Percentiles rank a stretch among this genome's conserved stretches.
phyloP scores from a whole-genome alignment of 75 land plant genomes.

The Cunninghamia lanceolata region DNA sequence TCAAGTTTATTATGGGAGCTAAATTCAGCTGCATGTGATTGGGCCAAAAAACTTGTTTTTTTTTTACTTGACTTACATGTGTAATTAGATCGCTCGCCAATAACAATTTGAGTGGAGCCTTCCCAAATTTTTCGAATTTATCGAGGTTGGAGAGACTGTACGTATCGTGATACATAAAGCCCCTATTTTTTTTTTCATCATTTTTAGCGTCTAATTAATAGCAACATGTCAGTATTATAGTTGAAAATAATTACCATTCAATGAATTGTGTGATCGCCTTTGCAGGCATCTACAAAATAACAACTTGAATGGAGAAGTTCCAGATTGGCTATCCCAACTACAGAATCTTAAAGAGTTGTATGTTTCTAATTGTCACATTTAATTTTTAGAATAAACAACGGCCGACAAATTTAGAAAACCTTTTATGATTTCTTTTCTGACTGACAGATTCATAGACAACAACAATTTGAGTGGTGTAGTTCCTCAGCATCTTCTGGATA shows the following conservation, averaged over 20 bases:
- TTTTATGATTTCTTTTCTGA: not conserved
- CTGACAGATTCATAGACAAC: not conserved
- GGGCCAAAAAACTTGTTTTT: not conserved
- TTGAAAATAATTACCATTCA: not conserved
- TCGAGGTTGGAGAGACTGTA: not conserved
- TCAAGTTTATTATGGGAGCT: no score
- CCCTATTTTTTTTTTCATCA: no score
- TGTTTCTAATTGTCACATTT: not conserved
- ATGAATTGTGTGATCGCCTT: not conserved
- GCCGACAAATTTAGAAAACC: not conserved
- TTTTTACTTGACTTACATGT: slow-evolving; percentile 20
- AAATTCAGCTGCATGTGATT: no score
- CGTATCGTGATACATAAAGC: not conserved
- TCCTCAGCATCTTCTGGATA: not conserved
- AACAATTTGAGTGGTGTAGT: not conserved
- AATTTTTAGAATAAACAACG: no score
- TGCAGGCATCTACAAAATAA: slow-evolving; percentile 9
- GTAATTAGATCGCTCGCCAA: not conserved
- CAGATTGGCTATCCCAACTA: not conserved
- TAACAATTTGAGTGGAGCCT: not conserved
- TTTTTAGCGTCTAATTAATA: not conserved
- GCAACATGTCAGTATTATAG: not conserved
- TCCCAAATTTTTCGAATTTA: not conserved
- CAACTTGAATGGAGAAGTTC: not conserved
- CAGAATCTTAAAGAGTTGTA: not conserved